These are phyloP conservation scores for Chlorencoelia australis DNA, from an alignment of 2,329 filamentous ascomycete genomes.

Conservation along the genomic window DNA sequence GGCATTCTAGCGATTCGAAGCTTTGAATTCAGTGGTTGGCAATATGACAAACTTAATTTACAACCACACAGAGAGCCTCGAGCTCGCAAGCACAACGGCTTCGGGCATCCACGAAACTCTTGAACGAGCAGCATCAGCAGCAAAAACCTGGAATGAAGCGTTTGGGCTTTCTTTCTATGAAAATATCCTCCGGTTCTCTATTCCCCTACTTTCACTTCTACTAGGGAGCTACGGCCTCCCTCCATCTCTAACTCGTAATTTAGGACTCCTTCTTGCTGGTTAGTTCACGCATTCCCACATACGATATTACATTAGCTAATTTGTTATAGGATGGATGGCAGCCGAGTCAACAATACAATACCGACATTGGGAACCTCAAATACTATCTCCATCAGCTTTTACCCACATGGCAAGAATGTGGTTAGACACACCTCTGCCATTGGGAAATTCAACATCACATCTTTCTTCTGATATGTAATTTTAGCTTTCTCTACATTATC, in stretches of 20 bases:
- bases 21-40: conserved; percentile 11
- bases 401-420: too few relatives aligned
- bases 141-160: conserved; percentile 12
- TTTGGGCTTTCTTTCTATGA: conserved; percentile 11
- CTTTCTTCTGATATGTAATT: too few relatives aligned
- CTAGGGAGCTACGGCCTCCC: conserved; percentile 19
- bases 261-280: conserved; percentile 14
- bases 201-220: conserved; percentile 12
- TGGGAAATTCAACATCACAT: too few relatives aligned
- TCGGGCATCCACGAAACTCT: conserved; percentile 18
- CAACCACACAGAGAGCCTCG: conserved; percentile 17
- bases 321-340: conserved; percentile 2
- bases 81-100: conserved; percentile 15
- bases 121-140: conserved; percentile 15
- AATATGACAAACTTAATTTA: conserved; percentile 21
- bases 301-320: neutral
- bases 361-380: too few relatives aligned
- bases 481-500: too few relatives aligned
- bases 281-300: neutral
- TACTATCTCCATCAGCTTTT: too few relatives aligned
- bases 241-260: conserved; percentile 17
- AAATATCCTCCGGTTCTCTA: conserved; percentile 13
- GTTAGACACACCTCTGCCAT: too few relatives aligned
- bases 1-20: conserved; percentile 15
- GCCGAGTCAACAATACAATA: conserved; percentile 5